Percentiles rank a stretch among this genome's conserved stretches.
These are phyloP conservation scores for Xylaria telfairii DNA, from an alignment of 495 filamentous ascomycete species.

Conservation along the genomic window DNA sequence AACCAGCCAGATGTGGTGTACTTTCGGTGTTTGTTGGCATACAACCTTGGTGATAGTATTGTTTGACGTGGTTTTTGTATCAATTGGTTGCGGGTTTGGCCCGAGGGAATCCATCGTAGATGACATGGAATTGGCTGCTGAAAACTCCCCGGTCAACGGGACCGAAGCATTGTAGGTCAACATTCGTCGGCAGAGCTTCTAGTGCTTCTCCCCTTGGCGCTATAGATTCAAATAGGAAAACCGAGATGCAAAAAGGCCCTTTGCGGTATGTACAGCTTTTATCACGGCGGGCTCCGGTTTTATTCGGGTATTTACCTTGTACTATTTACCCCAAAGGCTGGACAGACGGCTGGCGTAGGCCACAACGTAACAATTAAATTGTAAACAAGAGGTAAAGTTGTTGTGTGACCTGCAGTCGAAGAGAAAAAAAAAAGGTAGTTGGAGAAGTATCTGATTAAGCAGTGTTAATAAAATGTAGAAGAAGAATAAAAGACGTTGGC, in stretches of 20 bases:
- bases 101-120: constrained; percentile 41
- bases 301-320: constrained; percentile 6
- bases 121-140: constrained; percentile 41
- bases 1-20: constrained; percentile 95
- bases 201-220: background rate
- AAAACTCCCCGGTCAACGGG: constrained; percentile 44
- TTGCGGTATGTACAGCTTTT: background rate
- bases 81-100: constrained; percentile 42
- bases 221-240: constrained; percentile 11
- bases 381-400: background rate
- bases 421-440: background rate
- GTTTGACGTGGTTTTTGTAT: constrained; percentile 37
- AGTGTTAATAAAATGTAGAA: background rate
- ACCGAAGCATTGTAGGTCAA: constrained; percentile 51
- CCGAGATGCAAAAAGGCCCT: constrained; percentile 1
- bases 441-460: background rate
- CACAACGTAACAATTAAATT: background rate
- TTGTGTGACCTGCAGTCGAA: background rate
- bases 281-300: constrained; percentile 3
- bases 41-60: constrained; percentile 34
- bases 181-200: constrained; percentile 36
- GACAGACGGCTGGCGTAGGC: background rate
- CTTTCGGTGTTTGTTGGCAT: constrained; percentile 36
- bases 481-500: background rate
- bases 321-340: background rate